Base-by-base conservation (phyloP, 305 asterid genomes). In the Coffea humblotiana region DNA sequence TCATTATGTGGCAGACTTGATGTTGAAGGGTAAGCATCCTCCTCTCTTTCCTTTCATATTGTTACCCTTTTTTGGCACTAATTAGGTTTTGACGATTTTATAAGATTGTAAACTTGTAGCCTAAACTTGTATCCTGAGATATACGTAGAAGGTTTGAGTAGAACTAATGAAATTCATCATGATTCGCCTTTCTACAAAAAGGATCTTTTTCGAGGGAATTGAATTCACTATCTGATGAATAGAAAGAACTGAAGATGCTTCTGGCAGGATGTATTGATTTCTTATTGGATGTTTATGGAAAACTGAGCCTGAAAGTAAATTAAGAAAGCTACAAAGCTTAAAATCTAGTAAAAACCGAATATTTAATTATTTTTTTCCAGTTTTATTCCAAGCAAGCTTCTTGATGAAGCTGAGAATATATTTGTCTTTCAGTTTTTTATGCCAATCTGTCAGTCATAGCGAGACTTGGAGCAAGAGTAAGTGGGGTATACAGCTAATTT, bases 1-100 rank as follows among this genome's bases (percentile, higher is more conserved):
- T 83, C 98, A 29, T 86, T 96, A 79, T 90, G 92, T 49, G 99
- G 97, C 48, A 76, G 77, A 1, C 89, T 94, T 15, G 89, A 94
- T 66, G 94, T 84, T 19, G 97, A 96, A 0, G 91, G 98, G 98
- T 94, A 83, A 83, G 78, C 77, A 77, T 82, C 81, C 49, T n/a
- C 51, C 8, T 68, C 52, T 2, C 37, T 63, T 63, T 61, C 63
- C 32, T 37, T 51, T 35, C 2, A 27, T 29, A 48, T 47, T 37
- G 48, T 21, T 69, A 73, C 56, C 21, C 18, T 35, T n/a, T 40
- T 66, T 70, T 76, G 72, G 15, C 29, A 29, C 15, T 77, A 70
- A 65, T n/a, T 51, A 14, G 32, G 16, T n/a, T 64, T 64, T n/a
- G 69, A 64, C 21, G 23, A 65, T 65, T 56, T 18, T 32, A 35